Percentiles rank a stretch among this genome's conserved stretches.
Conservation (phyloP, 768 basidiomycete genomes). For the Serpula lacrymans region DNA sequence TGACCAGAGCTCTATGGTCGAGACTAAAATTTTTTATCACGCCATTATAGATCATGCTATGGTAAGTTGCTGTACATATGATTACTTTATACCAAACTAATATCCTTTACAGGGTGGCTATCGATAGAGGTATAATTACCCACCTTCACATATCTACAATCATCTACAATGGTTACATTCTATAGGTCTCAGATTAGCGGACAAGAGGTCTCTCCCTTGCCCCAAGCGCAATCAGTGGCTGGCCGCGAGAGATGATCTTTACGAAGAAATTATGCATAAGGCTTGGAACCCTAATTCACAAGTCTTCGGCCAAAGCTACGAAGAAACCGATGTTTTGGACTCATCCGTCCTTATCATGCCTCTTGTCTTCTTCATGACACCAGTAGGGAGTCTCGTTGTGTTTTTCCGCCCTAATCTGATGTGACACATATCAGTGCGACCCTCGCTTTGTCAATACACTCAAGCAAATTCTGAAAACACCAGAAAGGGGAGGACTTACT, state of each 20-base stretch:
- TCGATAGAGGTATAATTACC: slow-evolving; percentile 68
- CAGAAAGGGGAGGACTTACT: slow-evolving; percentile 87
- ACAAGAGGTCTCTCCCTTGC: slow-evolving; percentile 91
- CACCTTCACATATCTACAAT: neutral
- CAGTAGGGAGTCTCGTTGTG: slow-evolving; percentile 44
- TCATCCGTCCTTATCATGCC: slow-evolving; percentile 92
- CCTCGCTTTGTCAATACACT: slow-evolving; percentile 87
- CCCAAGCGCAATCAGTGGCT: slow-evolving; percentile 72
- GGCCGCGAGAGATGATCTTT: slow-evolving; percentile 72
- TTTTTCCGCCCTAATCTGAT: neutral
- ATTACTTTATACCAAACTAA: slow-evolving; percentile 1
- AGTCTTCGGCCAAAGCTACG: slow-evolving; percentile 88
- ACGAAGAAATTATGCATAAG: slow-evolving; percentile 90
- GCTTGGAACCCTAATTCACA: slow-evolving; percentile 74
- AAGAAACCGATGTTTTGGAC: slow-evolving; percentile 78
- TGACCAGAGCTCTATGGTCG: neutral
- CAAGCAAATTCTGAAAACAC: slow-evolving; percentile 77
- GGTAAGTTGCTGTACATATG: slow-evolving; percentile 42
- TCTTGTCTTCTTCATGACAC: slow-evolving; percentile 86
- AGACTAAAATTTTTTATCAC: slow-evolving; percentile 2
- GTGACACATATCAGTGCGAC: slow-evolving; percentile 53
- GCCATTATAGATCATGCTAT: slow-evolving; percentile 74
- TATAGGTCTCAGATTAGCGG: slow-evolving; percentile 82
- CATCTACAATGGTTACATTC: neutral
- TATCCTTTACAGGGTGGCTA: slow-evolving; percentile 70